Conservation (phyloP, 2,329 filamentous ascomycete genomes). For the Colletotrichum caudatum region DNA sequence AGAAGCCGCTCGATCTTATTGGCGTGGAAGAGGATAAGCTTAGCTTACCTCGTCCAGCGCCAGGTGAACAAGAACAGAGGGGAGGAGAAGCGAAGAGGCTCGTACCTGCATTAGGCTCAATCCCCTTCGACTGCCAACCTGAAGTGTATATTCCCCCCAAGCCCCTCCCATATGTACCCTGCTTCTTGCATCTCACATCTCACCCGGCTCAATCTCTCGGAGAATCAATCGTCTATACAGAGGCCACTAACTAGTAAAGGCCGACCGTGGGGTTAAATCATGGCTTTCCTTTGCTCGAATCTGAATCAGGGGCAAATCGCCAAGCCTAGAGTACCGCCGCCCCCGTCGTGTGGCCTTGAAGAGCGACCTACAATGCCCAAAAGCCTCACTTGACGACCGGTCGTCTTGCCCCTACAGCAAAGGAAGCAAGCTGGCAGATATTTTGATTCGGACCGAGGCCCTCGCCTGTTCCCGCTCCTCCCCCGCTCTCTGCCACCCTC, state of each 20-base stretch:
- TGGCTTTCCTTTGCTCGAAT: neutral
- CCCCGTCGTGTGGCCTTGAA: neutral
- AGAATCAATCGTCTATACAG: neutral
- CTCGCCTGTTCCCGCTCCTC: neutral
- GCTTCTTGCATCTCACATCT: conserved; percentile 6
- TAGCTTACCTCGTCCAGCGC: conserved; percentile 16
- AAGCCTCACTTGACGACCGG: conserved; percentile 10
- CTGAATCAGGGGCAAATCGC: conserved; percentile 21
- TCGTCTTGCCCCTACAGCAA: conserved; percentile 19
- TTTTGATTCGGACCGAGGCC: conserved; percentile 14
- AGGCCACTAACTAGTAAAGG: neutral
- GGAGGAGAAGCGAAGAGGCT: neutral
- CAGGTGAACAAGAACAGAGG: neutral
- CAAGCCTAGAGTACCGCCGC: conserved; percentile 20
- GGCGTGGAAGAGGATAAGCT: conserved; percentile 26
- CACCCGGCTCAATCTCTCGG: conserved; percentile 15
- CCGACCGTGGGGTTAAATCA: neutral
- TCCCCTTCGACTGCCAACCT: conserved; percentile 10
- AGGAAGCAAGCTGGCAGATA: neutral
- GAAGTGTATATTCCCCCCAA: neutral
- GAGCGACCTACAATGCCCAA: conserved; percentile 4
- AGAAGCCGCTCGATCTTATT: conserved; percentile 6
- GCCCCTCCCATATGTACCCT: neutral
- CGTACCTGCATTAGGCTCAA: conserved; percentile 34
- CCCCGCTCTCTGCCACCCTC: neutral